Conservation (phyloP, 2,329 filamentous ascomycete species). For the Sporothrix humicola region DNA sequence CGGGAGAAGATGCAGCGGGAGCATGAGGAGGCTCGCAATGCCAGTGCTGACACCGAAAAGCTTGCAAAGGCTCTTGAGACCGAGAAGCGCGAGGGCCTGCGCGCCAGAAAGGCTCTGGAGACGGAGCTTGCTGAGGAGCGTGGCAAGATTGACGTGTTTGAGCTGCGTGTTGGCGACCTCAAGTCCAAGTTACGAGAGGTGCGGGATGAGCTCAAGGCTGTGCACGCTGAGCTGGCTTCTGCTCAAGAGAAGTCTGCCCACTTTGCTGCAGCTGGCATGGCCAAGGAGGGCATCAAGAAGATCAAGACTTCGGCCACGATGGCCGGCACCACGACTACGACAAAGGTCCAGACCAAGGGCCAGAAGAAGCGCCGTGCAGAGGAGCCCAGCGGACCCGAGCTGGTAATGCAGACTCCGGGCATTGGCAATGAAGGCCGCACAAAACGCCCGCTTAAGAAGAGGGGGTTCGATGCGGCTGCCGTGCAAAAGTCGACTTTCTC, state of each 20-base stretch:
- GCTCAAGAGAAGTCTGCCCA: constrained; percentile 49
- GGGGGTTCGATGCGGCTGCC: constrained; percentile 62
- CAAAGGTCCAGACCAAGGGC: constrained; percentile 41
- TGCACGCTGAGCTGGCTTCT: constrained; percentile 50
- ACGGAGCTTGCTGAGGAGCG: constrained; percentile 66
- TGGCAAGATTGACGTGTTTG: constrained; percentile 66
- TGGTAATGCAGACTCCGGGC: constrained; percentile 54
- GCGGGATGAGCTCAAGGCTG: constrained; percentile 75
- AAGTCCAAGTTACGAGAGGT: constrained; percentile 71
- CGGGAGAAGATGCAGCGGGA: constrained; percentile 47
- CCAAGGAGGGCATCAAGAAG: constrained; percentile 31
- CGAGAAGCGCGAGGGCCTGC: constrained; percentile 56
- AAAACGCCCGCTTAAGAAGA: constrained; percentile 59
- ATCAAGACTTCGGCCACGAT: constrained; percentile 43
- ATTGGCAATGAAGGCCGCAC: constrained; percentile 42
- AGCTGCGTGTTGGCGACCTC: constrained; percentile 72
- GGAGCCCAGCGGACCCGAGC: constrained; percentile 55
- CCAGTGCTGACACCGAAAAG: constrained; percentile 42
- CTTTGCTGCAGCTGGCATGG: constrained; percentile 18
- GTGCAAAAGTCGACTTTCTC: constrained; percentile 93
- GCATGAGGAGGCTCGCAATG: constrained; percentile 38
- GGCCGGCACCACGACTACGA: constrained; percentile 43
- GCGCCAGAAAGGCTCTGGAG: constrained; percentile 53
- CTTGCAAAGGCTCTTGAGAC: constrained; percentile 46
- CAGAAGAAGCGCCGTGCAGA: constrained; percentile 55